Conservation (phyloP, 228 moss, liverwort and hornwort species). For the Sphagnum magellanicum region DNA sequence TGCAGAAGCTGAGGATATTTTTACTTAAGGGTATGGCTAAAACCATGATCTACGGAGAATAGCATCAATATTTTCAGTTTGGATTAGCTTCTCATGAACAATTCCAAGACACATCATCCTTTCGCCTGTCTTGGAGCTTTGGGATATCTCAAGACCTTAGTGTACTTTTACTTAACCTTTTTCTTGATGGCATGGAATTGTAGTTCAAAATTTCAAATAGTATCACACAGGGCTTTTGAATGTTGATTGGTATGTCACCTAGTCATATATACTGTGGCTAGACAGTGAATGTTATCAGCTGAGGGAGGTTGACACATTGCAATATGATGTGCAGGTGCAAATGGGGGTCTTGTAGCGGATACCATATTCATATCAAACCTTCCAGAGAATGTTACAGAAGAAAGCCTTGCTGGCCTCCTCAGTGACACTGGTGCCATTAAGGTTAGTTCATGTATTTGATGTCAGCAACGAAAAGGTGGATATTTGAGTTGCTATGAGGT, state of each 20-base stretch:
- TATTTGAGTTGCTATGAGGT: not conserved
- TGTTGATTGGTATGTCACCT: not conserved
- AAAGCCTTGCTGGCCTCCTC: slow-evolving; percentile 80
- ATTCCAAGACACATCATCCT: slow-evolving; percentile 6
- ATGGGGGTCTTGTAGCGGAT: slow-evolving; percentile 62
- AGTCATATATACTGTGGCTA: not conserved
- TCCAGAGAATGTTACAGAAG: slow-evolving; percentile 84
- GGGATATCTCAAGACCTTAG: not conserved
- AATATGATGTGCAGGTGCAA: slow-evolving; percentile 38
- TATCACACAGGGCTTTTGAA: not conserved
- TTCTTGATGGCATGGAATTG: slow-evolving; percentile 8
- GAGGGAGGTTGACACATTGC: not conserved
- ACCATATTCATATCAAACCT: slow-evolving; percentile 85
- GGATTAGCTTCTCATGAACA: slow-evolving; percentile 26
- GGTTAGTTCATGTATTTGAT: slow-evolving; percentile 25
- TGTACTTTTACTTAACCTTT: slow-evolving; percentile 6
- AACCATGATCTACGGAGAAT: slow-evolving; percentile 42
- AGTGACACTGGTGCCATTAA: slow-evolving; percentile 92
- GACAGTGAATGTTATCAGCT: not conserved
- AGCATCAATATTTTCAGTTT: slow-evolving; percentile 31
- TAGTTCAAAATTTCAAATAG: not conserved
- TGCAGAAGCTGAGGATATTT: slow-evolving; percentile 31
- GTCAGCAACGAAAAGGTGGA: not conserved
- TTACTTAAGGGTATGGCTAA: slow-evolving; percentile 42
- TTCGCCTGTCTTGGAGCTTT: slow-evolving; percentile 2